Evolutionary conservation across 345 rosid genomes (phyloP).

Genomic region (Eucalyptus lansdowneana): DNA sequence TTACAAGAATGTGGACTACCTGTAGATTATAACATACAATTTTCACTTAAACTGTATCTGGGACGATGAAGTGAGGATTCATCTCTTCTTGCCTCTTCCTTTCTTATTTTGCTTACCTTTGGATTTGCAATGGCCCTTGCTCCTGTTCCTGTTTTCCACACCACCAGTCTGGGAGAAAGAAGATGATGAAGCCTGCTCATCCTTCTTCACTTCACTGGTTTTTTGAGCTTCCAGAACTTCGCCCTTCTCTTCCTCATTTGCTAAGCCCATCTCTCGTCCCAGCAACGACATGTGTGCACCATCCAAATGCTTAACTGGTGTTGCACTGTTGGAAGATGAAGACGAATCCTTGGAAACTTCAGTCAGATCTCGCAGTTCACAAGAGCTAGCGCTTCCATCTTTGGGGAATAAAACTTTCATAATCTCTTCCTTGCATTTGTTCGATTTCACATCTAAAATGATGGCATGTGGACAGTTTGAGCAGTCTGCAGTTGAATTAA

Average conservation of each 20-base stretch:
- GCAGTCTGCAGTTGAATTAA: not conserved
- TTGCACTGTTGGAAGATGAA: not conserved
- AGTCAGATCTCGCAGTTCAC: not conserved
- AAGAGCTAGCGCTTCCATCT: not conserved
- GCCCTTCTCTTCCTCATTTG: not conserved
- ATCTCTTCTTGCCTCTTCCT: not conserved
- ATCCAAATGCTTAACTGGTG: not conserved
- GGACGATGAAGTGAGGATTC: not conserved
- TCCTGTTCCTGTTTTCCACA: not conserved
- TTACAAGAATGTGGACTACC: not conserved
- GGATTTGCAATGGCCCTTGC: not conserved
- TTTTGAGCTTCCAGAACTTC: not conserved
- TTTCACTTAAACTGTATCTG: not conserved
- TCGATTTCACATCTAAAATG: constrained; percentile 11
- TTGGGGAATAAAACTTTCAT: constrained; percentile 6
- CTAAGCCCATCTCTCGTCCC: not conserved
- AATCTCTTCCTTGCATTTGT: constrained; percentile 3
- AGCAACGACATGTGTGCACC: not conserved
- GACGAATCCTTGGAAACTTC: not conserved
- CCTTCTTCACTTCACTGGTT: not conserved
- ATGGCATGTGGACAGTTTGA: not conserved
- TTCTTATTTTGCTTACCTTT: not conserved
- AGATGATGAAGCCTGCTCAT: not conserved
- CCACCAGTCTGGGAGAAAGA: not conserved
- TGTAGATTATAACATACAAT: not conserved